A percentile compares a stretch with the other conserved stretches of the same genome.
These are phyloP conservation scores for Leptomonas pyrrhocoris DNA, from an alignment of 208 protist species.

Conservation along the genomic window DNA sequence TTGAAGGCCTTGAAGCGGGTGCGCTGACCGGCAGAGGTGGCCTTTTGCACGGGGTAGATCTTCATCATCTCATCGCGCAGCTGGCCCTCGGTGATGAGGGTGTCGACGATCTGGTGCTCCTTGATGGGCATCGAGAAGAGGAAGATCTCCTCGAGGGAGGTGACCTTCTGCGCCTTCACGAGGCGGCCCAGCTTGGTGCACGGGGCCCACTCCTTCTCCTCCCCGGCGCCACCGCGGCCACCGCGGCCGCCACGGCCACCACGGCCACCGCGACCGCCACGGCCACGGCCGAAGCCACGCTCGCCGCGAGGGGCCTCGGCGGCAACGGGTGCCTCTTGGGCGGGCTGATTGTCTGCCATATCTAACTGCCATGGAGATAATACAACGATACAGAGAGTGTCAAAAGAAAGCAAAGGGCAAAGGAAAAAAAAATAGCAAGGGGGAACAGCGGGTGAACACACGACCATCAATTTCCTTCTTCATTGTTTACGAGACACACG, in stretches of 20 bases:
- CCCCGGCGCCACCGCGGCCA: constrained; percentile 30
- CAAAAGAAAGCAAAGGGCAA: background rate
- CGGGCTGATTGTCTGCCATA: constrained; percentile 34
- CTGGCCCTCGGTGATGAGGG: constrained; percentile 92
- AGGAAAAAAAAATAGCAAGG: constrained; percentile 7
- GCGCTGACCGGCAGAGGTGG: constrained; percentile 99
- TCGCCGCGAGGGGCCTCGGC: constrained; percentile 18
- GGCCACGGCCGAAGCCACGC: constrained; percentile 16
- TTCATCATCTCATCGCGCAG: constrained; percentile 97
- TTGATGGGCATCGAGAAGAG: constrained; percentile 99
- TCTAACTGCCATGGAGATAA: background rate
- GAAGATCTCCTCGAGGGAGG: constrained; percentile 98
- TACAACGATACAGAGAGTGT: background rate
- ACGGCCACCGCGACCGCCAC: constrained; percentile 15
- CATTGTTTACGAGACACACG: no score
- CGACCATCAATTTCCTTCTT: no score
- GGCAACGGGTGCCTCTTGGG: constrained; percentile 17
- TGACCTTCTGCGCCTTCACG: constrained; percentile 97
- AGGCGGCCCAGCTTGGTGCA: constrained; percentile 99
- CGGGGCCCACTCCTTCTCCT: constrained; percentile 97
- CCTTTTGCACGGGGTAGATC: constrained; percentile 99
- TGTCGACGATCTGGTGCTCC: constrained; percentile 99
- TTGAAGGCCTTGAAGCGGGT: constrained; percentile 99
- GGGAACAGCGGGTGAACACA: background rate
- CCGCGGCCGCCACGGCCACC: constrained; percentile 17